A percentile compares a stretch with the other conserved stretches of the same genome.
Conservation (phyloP, 495 filamentous ascomycete species). For the Trichoderma reesei region DNA sequence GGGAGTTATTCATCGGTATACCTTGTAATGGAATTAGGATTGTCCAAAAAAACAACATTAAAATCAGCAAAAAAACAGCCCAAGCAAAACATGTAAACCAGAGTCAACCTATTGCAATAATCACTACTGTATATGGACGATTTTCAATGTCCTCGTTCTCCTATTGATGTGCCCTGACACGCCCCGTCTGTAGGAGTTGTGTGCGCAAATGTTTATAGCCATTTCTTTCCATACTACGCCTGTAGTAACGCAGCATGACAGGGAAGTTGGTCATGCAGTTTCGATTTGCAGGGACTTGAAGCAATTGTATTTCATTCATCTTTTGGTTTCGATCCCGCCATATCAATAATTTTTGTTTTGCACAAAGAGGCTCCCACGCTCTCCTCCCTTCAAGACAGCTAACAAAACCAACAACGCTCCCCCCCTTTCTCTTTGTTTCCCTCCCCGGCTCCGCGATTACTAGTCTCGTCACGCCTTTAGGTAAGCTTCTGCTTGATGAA, state of each 20-base stretch:
- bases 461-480: neutral
- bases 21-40: slow-evolving; percentile 9
- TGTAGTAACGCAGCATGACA: neutral
- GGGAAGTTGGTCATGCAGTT: neutral
- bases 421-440: neutral
- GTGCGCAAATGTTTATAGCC: neutral
- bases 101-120: neutral
- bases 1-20: slow-evolving; percentile 9
- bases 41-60: slow-evolving; percentile 2
- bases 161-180: too few relatives aligned
- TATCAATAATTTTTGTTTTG: too few relatives aligned
- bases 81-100: neutral
- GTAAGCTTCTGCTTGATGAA: slow-evolving; percentile 99
- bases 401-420: neutral
- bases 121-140: neutral
- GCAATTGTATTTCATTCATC: too few relatives aligned
- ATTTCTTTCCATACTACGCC: too few relatives aligned
- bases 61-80: neutral
- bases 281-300: neutral
- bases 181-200: too few relatives aligned
- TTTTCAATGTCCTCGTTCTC: neutral
- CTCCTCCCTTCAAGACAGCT: too few relatives aligned
- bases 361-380: too few relatives aligned
- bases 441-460: too few relatives aligned
- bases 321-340: too few relatives aligned